phyloP scores from a whole-genome alignment of 192 early-diverging fungal genomes.

The Entomortierella lignicola region DNA sequence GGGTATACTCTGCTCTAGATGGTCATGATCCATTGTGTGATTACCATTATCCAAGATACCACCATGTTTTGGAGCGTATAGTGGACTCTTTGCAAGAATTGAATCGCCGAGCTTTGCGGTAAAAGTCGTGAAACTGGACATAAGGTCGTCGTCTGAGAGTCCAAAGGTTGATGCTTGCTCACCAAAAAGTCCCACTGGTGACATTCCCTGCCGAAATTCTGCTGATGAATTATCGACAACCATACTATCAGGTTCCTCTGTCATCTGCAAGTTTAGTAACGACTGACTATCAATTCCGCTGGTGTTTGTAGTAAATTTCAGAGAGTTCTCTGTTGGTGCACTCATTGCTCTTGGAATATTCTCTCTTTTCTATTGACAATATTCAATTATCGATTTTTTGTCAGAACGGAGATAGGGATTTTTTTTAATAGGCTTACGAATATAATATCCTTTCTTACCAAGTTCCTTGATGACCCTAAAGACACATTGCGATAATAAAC shows the following conservation, averaged over 20 bases:
- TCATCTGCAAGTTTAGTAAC: background rate
- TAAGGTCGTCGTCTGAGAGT: conserved; percentile 44
- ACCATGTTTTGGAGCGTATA: background rate
- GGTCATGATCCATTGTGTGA: background rate
- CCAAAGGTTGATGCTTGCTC: conserved; percentile 18
- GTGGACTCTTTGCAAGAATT: conserved; percentile 5
- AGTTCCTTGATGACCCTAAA: too few relatives aligned
- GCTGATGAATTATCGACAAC: background rate
- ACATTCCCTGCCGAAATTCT: background rate
- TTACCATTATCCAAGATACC: background rate
- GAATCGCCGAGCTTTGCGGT: conserved; percentile 29
- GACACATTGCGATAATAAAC: too few relatives aligned
- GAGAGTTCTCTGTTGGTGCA: background rate
- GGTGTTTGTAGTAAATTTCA: background rate
- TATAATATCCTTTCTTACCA: too few relatives aligned
- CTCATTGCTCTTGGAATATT: conserved; percentile 6
- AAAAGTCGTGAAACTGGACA: conserved; percentile 42
- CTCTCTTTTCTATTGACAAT: background rate
- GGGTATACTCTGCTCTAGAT: conserved; percentile 4
- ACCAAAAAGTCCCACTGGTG: background rate
- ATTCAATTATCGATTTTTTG: too few relatives aligned
- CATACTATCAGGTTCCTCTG: conserved; percentile 11
- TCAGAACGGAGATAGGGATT: too few relatives aligned
- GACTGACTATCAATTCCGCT: background rate
- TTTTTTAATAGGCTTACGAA: too few relatives aligned